Base-by-base conservation (phyloP, 768 basidiomycete species). In the Agaricus bisporus region DNA sequence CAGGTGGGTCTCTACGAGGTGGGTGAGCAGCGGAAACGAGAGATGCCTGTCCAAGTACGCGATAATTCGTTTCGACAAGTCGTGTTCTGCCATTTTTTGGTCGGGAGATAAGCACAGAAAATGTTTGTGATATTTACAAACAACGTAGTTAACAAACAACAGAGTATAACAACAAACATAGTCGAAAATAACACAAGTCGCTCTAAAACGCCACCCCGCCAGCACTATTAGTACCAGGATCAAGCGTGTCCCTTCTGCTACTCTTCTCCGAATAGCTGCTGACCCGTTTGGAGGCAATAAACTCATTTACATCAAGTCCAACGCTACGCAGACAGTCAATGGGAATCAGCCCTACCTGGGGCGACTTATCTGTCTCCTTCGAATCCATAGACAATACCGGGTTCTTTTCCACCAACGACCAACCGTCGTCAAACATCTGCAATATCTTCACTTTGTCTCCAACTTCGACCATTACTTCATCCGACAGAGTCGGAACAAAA, bases 11-110 rank as follows among this genome's bases (percentile, higher is more conserved):
- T 90, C 86, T 14, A 77, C 79, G 41, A 98, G 85, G 73, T 95
- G 93, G 9, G 88, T 83, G 56, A 99, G 87, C 8, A 98, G 73
- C 25, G 97, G 95, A 62, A 98, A 89, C 37, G 88, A 86, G 28
- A 99, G 79, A 77, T 99, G 97, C 49, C 97, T 83, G 71, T 99
- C 97, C 56, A 97, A 76, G 73, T 91, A 89, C 2, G 93, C 85
- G 54, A 98, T 89, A 49, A 98, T 81, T 53, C 87, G 91, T 68
- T 86, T 85, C 14, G 93, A 89, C 62, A 98, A 83, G 71, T 97
- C 93, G 79, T 86, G 80, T 68, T 95, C 88, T 15, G 91, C 85
- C 91, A 90, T 39, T 15, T 89, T 67, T 41, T 50, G 63, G 35
- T 41, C 18, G 36, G 36, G 4, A n/a, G 44, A 5, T 48, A 20